phyloP scores from a whole-genome alignment of 2,329 filamentous ascomycete species.

The Microascus cirrosus region DNA sequence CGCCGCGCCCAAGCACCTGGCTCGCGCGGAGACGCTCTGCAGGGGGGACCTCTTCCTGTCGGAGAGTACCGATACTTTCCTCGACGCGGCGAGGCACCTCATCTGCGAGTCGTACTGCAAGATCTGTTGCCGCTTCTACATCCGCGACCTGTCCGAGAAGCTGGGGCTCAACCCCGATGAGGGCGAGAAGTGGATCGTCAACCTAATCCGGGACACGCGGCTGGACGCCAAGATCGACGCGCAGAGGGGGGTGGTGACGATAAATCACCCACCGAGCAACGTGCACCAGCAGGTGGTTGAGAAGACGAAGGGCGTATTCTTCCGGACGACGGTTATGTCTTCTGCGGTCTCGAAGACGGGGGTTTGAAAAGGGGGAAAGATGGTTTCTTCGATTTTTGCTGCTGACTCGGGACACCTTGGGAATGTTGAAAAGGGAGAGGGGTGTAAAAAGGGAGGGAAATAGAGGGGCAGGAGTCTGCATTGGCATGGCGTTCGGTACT shows the following conservation, averaged over 20 bases:
- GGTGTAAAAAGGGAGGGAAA: background rate
- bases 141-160: conserved; percentile 87
- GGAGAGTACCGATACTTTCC: conserved; percentile 73
- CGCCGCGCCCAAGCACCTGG: conserved; percentile 81
- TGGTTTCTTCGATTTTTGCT: background rate
- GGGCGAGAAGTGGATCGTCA: conserved; percentile 99
- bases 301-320: conserved; percentile 97
- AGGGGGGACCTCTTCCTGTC: conserved; percentile 93
- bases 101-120: conserved; percentile 99
- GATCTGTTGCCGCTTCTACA: conserved; percentile 97
- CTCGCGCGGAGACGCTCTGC: conserved; percentile 80
- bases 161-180: conserved; percentile 88
- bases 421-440: background rate
- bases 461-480: background rate
- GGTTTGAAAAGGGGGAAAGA: background rate
- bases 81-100: conserved; percentile 87
- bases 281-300: conserved; percentile 99
- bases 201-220: conserved; percentile 93
- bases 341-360: conserved; percentile 46
- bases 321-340: conserved; percentile 89
- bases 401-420: background rate
- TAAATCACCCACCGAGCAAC: conserved; percentile 98
- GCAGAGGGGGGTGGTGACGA: conserved; percentile 94
- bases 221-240: conserved; percentile 99
- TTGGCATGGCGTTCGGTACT: background rate